Evolutionary conservation across 352 stramenopile genomes (phyloP), one percentile per base, ranked within the genome.

Genomic region (Halophytophthora polymorphica): DNA sequence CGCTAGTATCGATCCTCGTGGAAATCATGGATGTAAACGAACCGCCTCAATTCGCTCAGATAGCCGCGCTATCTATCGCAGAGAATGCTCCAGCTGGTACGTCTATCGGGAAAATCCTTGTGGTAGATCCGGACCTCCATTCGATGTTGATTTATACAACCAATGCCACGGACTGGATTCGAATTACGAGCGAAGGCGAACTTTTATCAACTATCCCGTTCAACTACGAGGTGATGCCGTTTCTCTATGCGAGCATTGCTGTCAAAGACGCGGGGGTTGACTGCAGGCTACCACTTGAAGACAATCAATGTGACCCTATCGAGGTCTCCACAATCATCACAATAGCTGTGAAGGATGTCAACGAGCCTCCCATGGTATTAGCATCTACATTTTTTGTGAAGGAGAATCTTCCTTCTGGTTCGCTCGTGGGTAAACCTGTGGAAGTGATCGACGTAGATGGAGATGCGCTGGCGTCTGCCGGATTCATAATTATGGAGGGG

Each of bases 1-100:
- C 67, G 0, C 54, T 64, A 23, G 53, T 56, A 18, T 14, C 38
- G 2, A 59, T 87, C 2, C 57, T 64, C 14, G 48, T 84, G 0
- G 58, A 54, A 2, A 56, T 86, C 18, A 22, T 73, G 0, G 47
- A 87, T 21, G 68, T 84, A 39, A 87, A 87, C 39, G 76, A 87
- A 47, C 34, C 68, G 0, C 68, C 76, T 12, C 31, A 45, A 12
- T 74, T 84, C 43, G 50, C 56, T 5, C 19, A 66, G 7, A 64
- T 62, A n/a, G 45, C 59, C 1, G 28, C 42, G 1, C 45, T 83
- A 4, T 48, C 44, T n/a, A 66, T 87, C 29, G 3, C 50, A 2
- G 76, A 87, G 39, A 87, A 84, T 44, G 40, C 50, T 23, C 35
- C 46, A 12, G 59, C 10, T 15, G 52, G 47, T 4, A 70, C 56